These are phyloP conservation scores for Styphnolobium japonicum DNA, from an alignment of 306 rosid species.

Conservation along the genomic window DNA sequence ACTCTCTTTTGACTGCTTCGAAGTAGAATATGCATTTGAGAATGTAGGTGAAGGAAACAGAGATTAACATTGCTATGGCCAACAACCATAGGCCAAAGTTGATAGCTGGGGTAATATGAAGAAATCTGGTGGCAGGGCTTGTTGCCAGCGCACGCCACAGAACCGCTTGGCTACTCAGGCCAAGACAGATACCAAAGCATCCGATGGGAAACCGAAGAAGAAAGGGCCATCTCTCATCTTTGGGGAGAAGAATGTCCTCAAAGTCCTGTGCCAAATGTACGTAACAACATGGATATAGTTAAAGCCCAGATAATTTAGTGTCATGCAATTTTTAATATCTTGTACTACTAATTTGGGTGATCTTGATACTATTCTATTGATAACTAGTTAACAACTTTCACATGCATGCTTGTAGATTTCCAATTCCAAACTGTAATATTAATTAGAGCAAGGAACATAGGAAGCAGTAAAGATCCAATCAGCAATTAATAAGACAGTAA, in stretches of 20 bases:
- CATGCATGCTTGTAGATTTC: background rate
- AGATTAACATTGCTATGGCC: slow-evolving; percentile 40
- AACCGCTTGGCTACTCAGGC: slow-evolving; percentile 82
- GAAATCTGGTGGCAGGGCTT: slow-evolving; percentile 70
- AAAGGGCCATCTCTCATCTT: slow-evolving; percentile 84
- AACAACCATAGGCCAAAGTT: slow-evolving; percentile 64
- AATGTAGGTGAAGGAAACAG: slow-evolving; percentile 56
- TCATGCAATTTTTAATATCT: background rate
- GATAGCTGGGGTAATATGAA: slow-evolving; percentile 51
- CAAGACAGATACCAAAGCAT: slow-evolving; percentile 83
- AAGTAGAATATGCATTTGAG: slow-evolving; percentile 84
- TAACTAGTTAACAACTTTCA: background rate
- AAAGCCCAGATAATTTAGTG: too few relatives aligned
- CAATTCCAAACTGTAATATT: background rate
- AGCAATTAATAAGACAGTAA: background rate
- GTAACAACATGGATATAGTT: background rate
- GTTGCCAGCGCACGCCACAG: slow-evolving; percentile 77
- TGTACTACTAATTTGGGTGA: background rate
- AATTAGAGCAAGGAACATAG: background rate
- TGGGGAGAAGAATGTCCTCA: slow-evolving; percentile 88
- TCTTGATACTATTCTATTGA: background rate
- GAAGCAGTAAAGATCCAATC: background rate
- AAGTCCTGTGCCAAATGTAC: slow-evolving; percentile 41
- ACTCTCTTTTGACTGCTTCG: slow-evolving; percentile 85
- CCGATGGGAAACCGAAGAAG: slow-evolving; percentile 84